phyloP scores from a whole-genome alignment of 441 rosid genomes.

The Adansonia rubrostipa region DNA sequence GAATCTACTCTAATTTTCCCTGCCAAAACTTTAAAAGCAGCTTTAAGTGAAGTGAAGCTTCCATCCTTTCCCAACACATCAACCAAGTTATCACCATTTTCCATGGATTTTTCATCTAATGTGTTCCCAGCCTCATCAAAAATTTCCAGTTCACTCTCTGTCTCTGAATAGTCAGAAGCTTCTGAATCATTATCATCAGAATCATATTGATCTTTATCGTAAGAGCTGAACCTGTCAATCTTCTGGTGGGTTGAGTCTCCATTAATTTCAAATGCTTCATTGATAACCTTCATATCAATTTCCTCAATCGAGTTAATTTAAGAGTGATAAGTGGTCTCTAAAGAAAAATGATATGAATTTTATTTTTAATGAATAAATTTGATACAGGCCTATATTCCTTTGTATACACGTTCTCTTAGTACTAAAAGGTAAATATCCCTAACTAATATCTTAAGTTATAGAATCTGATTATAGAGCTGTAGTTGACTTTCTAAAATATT shows the following conservation, averaged over 20 bases:
- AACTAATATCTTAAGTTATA: too few species aligned
- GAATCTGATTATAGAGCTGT: too few species aligned
- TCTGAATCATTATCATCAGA: constrained; percentile 54
- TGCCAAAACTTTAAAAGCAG: constrained; percentile 73
- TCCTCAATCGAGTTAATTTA: constrained; percentile 48
- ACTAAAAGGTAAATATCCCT: too few species aligned
- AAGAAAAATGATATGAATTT: too few species aligned
- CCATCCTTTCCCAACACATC: constrained; percentile 46
- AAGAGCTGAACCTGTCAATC: constrained; percentile 56
- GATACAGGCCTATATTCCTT: too few species aligned
- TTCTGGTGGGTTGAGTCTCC: constrained; percentile 43
- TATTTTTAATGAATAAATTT: too few species aligned
- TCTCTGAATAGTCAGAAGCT: constrained; percentile 50
- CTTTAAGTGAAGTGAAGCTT: constrained; percentile 63
- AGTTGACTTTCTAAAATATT: too few species aligned
- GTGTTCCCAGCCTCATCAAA: constrained; percentile 40
- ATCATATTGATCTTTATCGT: constrained; percentile 56
- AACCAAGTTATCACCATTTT: constrained; percentile 37
- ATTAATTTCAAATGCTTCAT: constrained; percentile 67
- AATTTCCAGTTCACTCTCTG: constrained; percentile 72
- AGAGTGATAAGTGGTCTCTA: constrained; percentile 34
- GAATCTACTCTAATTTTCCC: constrained; percentile 41
- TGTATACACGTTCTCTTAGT: too few species aligned
- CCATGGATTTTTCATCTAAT: constrained; percentile 33
- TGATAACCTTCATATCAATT: constrained; percentile 69